Base-by-base conservation (phyloP, 139 green algal species). In the Tetratostichococcus sp. region DNA sequence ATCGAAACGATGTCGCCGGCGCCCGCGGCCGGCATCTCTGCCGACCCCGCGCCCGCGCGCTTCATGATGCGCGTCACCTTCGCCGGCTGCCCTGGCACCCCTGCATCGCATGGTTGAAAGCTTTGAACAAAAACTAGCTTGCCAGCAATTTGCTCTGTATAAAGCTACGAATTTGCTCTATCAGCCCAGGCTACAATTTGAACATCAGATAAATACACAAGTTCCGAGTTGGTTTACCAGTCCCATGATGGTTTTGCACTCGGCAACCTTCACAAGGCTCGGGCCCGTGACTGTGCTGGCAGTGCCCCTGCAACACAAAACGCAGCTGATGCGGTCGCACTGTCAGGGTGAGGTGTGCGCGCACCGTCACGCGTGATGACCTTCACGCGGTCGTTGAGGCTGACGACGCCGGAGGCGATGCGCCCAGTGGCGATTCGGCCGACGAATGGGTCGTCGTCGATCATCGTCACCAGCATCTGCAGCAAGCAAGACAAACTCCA, bases 1-100 rank as follows among this genome's bases (percentile, higher is more conserved):
- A 97, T 70, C 0, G 80, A 87, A 28, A 97, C 89, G 28, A 97
- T 89, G 82, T 97, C 92, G 0, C 92, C 92, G 4, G 91, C 91
- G 25, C 84, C 69, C 6, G 92, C 89, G 35, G 74, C 67, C 11
- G 86, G 71, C 59, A 97, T 70, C 71, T 88, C 77, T 30, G 90
- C 50, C 42, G 75, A 75, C 16, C 72, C 73, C 26, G 85, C 76
- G 30, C 87, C 89, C 30, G 67, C 70, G 22, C 87, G 85, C 85
- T 96, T 97, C 65, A 89, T 74, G 43, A 97, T 85, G 32, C 86
- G 84, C 5, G 88, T 91, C 4, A 96, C 76, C 69, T 80, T 79
- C 43, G 77, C 81, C 8, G 82, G 74, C 17, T 80, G 71, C 6
- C 73, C 59, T 30, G 70, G 5, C 16, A 59, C 75, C 17, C 83